Base-by-base conservation (phyloP, 345 rosid genomes). In the Aquilaria yunnanensis region DNA sequence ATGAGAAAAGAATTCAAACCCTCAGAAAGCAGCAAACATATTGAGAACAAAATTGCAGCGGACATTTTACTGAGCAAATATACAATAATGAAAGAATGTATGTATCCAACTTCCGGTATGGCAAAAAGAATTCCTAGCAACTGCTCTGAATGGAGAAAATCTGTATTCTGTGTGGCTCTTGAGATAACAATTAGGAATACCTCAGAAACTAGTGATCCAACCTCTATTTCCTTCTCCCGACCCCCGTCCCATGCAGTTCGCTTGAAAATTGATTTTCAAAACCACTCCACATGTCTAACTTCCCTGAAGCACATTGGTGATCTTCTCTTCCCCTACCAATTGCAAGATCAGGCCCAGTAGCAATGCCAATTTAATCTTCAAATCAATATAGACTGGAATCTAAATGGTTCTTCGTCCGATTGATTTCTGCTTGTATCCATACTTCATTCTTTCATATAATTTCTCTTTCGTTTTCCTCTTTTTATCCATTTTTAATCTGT, bases 401-500 rank as follows among this genome's bases (percentile, higher is more conserved):
- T 60, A 30, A 32, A 48, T 52, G 60, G 34, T 63, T 57, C 70
- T 78, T 70, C 83, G 16, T 53, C 92, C 89, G 0, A 94, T 87
- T 41, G 96, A 76, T 66, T 81, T 88, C 77, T 94, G 99, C 68
- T 64, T 80, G 69, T 94, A 88, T 50, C 97, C 97, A 6, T 75
- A 61, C 65, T 77, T 85, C 68, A 78, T 66, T 70, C 97, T 83
- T 56, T 86, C 91, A 4, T 67, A 66, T 32, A 85, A 77, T 72
- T 85, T 90, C 77, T 87, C 96, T 64, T 75, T 83, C 0, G 75
- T 82, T 76, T 88, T 94, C 77, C 95, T 82, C 80, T 94, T 94
- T 80, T 90, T 94, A 56, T 94, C 95, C 99, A 94, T 94, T 79
- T 94, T 94, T 64, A 72, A 56, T 67, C 99, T 67, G 46, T 94